Percentiles rank a stretch among this genome's conserved stretches.
Evolutionary conservation across 1,284 basidiomycete genomes (phyloP).

Genomic region (Heterobasidion occidentale): DNA sequence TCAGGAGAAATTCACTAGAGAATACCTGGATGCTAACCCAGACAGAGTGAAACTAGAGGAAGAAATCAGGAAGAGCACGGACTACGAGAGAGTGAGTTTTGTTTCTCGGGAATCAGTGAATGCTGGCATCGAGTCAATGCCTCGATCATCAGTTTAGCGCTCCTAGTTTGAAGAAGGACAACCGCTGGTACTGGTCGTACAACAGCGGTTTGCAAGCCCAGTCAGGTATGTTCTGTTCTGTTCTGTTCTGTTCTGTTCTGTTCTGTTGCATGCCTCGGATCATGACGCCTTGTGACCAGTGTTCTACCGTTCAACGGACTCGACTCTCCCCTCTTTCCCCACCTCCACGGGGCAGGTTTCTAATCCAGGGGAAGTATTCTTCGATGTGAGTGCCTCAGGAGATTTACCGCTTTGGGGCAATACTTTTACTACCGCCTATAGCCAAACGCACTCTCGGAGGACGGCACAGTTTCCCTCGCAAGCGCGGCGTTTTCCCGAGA

Average conservation of each 20-base stretch:
- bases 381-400: slow-evolving; percentile 44
- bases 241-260: slow-evolving; percentile 7
- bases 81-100: slow-evolving; percentile 58
- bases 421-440: slow-evolving; percentile 14
- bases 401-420: no score
- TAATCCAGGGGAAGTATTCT: slow-evolving; percentile 59
- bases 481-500: slow-evolving; percentile 54
- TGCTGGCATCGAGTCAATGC: neutral
- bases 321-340: slow-evolving; percentile 43
- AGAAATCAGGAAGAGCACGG: slow-evolving; percentile 52
- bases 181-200: slow-evolving; percentile 72
- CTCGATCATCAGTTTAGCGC: slow-evolving; percentile 42
- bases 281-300: slow-evolving; percentile 24
- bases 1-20: slow-evolving; percentile 55
- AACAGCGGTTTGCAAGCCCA: slow-evolving; percentile 69
- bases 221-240: slow-evolving; percentile 29
- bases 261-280: neutral
- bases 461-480: slow-evolving; percentile 65
- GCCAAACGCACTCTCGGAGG: slow-evolving; percentile 65
- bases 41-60: slow-evolving; percentile 51
- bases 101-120: neutral
- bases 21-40: slow-evolving; percentile 53
- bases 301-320: slow-evolving; percentile 59
- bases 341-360: slow-evolving; percentile 19
- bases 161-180: slow-evolving; percentile 55